phyloP scores from a whole-genome alignment of 306 rosid species.

The Fragaria nilgerrensis region DNA sequence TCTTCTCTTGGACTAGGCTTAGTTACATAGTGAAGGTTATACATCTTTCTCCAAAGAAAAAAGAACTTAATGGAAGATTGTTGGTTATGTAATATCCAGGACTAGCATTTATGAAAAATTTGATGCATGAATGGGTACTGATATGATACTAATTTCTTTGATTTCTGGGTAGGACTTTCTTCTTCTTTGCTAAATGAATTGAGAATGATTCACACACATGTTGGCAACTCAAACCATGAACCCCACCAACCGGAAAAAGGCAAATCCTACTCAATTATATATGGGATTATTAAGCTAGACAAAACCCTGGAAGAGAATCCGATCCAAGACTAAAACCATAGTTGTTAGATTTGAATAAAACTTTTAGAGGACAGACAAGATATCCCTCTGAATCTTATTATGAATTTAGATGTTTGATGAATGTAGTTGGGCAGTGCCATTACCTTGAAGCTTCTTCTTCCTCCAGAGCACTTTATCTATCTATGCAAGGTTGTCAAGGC shows the following conservation, averaged over 20 bases:
- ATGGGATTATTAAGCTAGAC: constrained; percentile 23
- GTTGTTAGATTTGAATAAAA: constrained; percentile 24
- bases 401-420: constrained; percentile 12
- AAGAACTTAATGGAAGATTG: neutral
- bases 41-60: neutral
- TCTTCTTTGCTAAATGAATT: constrained; percentile 2
- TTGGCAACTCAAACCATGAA: constrained; percentile 29
- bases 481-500: constrained; percentile 19
- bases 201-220: constrained; percentile 11
- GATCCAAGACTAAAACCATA: constrained; percentile 12
- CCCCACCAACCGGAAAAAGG: constrained; percentile 35
- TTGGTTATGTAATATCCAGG: neutral
- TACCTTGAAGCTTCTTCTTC: constrained; percentile 28
- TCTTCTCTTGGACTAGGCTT: neutral
- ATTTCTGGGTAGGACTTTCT: neutral
- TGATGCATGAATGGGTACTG: neutral
- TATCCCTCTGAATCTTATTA: constrained; percentile 21
- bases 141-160: neutral
- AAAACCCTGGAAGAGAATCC: constrained; percentile 28
- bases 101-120: neutral
- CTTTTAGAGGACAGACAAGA: constrained; percentile 19
- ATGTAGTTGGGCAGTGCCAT: constrained; percentile 17
- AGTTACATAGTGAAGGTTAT: neutral
- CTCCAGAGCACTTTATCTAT: constrained; percentile 8
- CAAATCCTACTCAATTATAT: constrained; percentile 15